Conservation (phyloP, 768 basidiomycete genomes). For the Zangia roseola region DNA sequence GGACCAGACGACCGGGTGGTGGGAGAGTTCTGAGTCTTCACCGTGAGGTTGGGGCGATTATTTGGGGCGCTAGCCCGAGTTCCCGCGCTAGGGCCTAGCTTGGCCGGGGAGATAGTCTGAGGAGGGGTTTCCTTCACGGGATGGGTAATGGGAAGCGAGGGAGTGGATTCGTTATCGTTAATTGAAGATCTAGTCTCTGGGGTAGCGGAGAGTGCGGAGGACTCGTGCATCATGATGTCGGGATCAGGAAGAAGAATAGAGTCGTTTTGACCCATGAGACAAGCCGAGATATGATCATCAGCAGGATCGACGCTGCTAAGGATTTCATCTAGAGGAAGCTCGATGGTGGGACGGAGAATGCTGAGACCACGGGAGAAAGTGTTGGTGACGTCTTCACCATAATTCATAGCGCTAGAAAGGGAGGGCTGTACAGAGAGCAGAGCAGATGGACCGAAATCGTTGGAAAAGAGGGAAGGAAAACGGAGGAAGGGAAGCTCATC, state of each 20-base stretch:
- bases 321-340: slow-evolving; percentile 83
- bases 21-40: slow-evolving; percentile 50
- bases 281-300: slow-evolving; percentile 15
- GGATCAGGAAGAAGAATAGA: slow-evolving; percentile 7
- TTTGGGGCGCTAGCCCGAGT: slow-evolving; percentile 45
- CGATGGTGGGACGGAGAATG: slow-evolving; percentile 76
- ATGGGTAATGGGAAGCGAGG: slow-evolving; percentile 37
- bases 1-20: slow-evolving; percentile 56
- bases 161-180: slow-evolving; percentile 6
- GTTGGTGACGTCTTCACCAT: slow-evolving; percentile 69
- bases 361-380: slow-evolving; percentile 52
- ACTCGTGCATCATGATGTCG: slow-evolving; percentile 31
- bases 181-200: slow-evolving; percentile 11
- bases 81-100: slow-evolving; percentile 53
- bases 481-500: slow-evolving; percentile 46
- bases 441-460: slow-evolving; percentile 76
- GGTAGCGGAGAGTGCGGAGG: slow-evolving; percentile 15
- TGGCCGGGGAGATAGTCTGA: slow-evolving; percentile 58
- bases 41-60: slow-evolving; percentile 57
- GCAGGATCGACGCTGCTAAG: slow-evolving; percentile 38
- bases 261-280: slow-evolving; percentile 8
- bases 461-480: slow-evolving; percentile 72
- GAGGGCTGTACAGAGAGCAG: slow-evolving; percentile 68
- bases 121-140: slow-evolving; percentile 41
- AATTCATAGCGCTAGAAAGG: slow-evolving; percentile 66